These are phyloP conservation scores for Camellia lanceoleosa DNA, from an alignment of 148 eudicot genomes.

Conservation along the genomic window DNA sequence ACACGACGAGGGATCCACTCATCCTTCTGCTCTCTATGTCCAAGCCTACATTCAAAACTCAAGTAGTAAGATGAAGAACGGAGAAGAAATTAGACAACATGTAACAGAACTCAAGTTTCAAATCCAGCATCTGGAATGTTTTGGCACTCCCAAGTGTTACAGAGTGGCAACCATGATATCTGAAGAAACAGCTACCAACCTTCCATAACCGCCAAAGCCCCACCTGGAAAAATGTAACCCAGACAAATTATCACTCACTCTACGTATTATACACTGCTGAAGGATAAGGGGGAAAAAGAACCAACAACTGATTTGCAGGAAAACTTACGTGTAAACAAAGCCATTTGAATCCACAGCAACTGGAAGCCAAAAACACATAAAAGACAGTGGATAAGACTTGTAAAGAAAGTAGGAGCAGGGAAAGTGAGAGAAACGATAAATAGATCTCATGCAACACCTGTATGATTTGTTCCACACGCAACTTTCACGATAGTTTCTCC, in stretches of 20 bases:
- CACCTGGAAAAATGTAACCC: slow-evolving; percentile 50
- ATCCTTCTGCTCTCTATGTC: slow-evolving; percentile 94
- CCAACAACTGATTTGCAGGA: neutral
- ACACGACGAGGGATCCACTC: slow-evolving; percentile 77
- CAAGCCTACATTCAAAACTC: slow-evolving; percentile 46
- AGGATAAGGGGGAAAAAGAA: neutral
- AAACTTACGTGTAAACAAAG: slow-evolving; percentile 89
- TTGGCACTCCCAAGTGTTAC: neutral
- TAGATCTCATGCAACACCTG: slow-evolving; percentile 47
- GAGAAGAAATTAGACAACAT: neutral
- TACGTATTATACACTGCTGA: slow-evolving; percentile 11
- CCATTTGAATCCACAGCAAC: slow-evolving; percentile 99
- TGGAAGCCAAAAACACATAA: slow-evolving; percentile 28
- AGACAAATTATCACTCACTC: neutral
- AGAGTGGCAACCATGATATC: neutral
- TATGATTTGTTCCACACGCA: slow-evolving; percentile 96
- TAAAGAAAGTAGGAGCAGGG: neutral
- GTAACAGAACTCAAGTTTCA: neutral
- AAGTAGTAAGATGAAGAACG: slow-evolving; percentile 6
- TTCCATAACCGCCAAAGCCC: slow-evolving; percentile 98
- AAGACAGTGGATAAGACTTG: neutral
- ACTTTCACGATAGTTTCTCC: slow-evolving; percentile 84
- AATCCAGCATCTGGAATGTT: neutral
- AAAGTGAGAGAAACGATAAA: slow-evolving; percentile 16
- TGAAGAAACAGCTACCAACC: slow-evolving; percentile 43